phyloP scores from a whole-genome alignment of 179 eudicot genomes.

The Heliamphora pulchella region DNA sequence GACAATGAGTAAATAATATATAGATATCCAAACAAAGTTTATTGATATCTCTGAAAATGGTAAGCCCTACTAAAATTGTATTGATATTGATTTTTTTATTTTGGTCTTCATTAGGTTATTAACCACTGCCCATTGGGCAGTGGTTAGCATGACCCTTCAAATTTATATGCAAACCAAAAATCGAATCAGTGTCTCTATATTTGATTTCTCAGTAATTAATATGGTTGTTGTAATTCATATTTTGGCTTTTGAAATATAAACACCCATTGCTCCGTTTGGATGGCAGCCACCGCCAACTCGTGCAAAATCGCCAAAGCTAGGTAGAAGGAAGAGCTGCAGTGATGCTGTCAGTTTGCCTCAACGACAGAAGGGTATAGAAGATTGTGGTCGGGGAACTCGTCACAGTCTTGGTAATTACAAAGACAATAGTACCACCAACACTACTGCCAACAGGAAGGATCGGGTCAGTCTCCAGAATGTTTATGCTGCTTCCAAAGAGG shows the following conservation, averaged over 20 bases:
- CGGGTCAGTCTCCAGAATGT: conserved; percentile 8
- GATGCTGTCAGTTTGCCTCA: conserved; percentile 27
- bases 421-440: conserved; percentile 11
- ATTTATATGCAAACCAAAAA: no score
- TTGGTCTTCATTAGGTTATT: neutral
- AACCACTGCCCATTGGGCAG: neutral
- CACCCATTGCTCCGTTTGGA: neutral
- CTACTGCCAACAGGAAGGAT: conserved; percentile 16
- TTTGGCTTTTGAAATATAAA: neutral
- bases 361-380: conserved; percentile 20
- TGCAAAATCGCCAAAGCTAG: conserved; percentile 76
- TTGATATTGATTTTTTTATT: no score
- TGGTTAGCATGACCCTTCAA: neutral
- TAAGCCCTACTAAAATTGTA: no score
- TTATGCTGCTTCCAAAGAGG: conserved; percentile 19
- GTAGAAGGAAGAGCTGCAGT: conserved; percentile 73
- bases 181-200: no score
- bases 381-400: conserved; percentile 20
- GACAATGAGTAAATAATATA: no score
- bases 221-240: neutral
- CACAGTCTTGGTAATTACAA: conserved; percentile 27
- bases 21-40: no score
- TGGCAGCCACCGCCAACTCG: conserved; percentile 76
- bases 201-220: no score
- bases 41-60: no score